Conservation (phyloP, 371 early-diverging fungal genomes). For the Catenaria anguillulae region DNA sequence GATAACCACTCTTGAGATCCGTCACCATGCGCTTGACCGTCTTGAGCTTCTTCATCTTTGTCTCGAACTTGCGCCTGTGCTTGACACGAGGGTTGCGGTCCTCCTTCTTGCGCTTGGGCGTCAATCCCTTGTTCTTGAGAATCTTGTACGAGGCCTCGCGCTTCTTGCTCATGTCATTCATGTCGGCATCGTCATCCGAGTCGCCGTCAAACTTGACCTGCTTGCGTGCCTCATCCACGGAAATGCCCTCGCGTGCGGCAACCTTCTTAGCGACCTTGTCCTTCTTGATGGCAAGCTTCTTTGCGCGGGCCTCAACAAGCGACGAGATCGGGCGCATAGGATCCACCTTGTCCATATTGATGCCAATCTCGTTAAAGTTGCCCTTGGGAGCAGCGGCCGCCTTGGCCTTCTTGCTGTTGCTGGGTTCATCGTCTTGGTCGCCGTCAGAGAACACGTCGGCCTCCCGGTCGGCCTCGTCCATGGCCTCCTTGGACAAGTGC, state of each 20-base stretch:
- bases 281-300: not conserved
- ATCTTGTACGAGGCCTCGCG: constrained; percentile 75
- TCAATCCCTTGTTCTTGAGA: constrained; percentile 88
- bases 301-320: not conserved
- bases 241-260: constrained; percentile 17
- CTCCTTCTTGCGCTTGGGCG: constrained; percentile 83
- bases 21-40: constrained; percentile 55
- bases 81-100: constrained; percentile 92
- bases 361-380: not conserved
- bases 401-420: constrained; percentile 10
- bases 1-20: constrained; percentile 50
- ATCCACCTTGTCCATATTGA: constrained; percentile 9
- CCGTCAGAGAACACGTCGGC: constrained; percentile 15
- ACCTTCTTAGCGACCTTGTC: constrained; percentile 12
- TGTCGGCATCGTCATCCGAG: constrained; percentile 27
- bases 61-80: constrained; percentile 71
- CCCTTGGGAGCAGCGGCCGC: constrained; percentile 26
- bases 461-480: constrained; percentile 4
- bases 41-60: constrained; percentile 75
- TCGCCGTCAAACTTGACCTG: constrained; percentile 11
- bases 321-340: constrained; percentile 3
- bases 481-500: constrained; percentile 20
- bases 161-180: constrained; percentile 28
- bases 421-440: constrained; percentile 15
- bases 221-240: not conserved